Conservation (phyloP, 257 asterid genomes). For the Ligustrum vulgare region DNA sequence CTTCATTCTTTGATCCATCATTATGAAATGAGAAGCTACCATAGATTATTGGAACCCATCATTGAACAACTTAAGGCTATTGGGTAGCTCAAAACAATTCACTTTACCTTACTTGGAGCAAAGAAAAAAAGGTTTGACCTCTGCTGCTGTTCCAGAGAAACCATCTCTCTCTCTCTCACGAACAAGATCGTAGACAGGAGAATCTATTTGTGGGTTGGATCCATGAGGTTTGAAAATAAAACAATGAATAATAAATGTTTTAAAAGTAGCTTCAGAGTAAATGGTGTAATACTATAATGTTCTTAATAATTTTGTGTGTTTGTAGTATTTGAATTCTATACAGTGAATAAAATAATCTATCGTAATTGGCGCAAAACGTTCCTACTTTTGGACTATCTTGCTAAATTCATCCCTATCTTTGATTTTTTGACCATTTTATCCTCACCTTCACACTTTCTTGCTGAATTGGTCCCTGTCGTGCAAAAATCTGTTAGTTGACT, state of each 20-base stretch:
- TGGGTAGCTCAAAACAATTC: neutral
- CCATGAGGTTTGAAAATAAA: conserved; percentile 51
- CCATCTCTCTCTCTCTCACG: neutral
- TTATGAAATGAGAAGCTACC: neutral
- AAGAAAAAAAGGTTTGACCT: neutral
- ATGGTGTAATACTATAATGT: too few relatives aligned
- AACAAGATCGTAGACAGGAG: neutral
- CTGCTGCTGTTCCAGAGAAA: neutral
- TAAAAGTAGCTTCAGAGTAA: neutral
- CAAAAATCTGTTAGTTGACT: too few relatives aligned
- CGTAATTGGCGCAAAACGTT: too few relatives aligned
- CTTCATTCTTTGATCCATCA: conserved; percentile 9
- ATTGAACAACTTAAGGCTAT: neutral
- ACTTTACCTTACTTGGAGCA: neutral
- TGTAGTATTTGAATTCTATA: too few relatives aligned
- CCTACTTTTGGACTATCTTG: too few relatives aligned
- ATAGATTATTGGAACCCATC: conserved; percentile 1
- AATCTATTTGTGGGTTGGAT: neutral
- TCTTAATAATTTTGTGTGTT: too few relatives aligned
- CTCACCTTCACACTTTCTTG: too few relatives aligned
- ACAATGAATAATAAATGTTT: neutral
- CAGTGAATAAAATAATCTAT: too few relatives aligned
- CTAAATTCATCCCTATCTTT: too few relatives aligned
- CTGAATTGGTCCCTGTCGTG: too few relatives aligned
- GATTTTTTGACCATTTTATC: too few relatives aligned